Base-by-base conservation (phyloP, 1,139 yeast species). In the Debaryomyces coudertii region DNA sequence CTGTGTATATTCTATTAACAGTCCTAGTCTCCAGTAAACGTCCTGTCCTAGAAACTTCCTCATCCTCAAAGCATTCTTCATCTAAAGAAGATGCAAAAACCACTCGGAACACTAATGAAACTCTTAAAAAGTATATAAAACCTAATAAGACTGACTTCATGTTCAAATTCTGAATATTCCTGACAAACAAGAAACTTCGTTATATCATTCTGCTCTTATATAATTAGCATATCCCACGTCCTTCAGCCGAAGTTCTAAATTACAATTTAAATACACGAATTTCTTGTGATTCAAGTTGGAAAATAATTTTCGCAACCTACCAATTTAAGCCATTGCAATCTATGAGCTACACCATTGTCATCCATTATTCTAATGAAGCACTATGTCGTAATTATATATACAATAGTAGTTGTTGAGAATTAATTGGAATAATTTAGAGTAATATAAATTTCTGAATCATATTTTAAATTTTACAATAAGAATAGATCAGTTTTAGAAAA, bases 251-350 rank as follows among this genome's bases (percentile, higher is more conserved):
- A 12, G 22, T 3, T 20, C 24, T 22, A 35, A 15, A 22, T 5
- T 8, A 35, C 18, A 4, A 24, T 29, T 20, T 6, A 23, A n/a
- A 33, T 16, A 7, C 33, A 8, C 18, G 33, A 14, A 29, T 14
- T 12, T 29, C 20, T 3, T 24, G 31, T 27, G 31, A 23, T 24
- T 36, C 40, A 36, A 25, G 15, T 36, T 15, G 11, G 20, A 16
- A 5, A 36, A 14, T 24, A 22, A 22, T n/a, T 25, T 36, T 36
- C 40, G 40, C 40, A 36, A 36, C 40, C 40, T 27, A 9, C 39
- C 39, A 12, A 8, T 12, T 36, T 36, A 16, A 36, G 40, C 22
- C 31, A 16, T 36, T 25, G 40, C 40, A 36, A 36, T 36, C 33
- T 29, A 15, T 15, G 8, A 15, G 9, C 18, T 14, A 14, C 18